These are phyloP conservation scores for Penicillium fimorum DNA, from an alignment of 495 filamentous ascomycete species.

Conservation along the genomic window DNA sequence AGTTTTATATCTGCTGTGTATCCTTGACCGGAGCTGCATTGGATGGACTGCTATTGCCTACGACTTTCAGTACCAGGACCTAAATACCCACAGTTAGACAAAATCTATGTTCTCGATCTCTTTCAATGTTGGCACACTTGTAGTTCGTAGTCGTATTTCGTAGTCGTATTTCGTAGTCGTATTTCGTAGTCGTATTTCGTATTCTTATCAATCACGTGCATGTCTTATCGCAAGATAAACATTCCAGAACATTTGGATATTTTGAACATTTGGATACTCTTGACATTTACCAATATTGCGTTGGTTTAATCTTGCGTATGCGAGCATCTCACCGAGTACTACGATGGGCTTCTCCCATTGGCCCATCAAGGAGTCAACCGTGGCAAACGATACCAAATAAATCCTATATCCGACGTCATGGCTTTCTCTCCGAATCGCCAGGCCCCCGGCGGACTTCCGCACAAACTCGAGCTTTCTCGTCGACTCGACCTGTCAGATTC, in stretches of 20 bases:
- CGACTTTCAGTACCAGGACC: background rate
- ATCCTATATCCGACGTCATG: conserved; percentile 15
- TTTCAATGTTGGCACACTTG: background rate
- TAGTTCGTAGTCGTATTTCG: no score
- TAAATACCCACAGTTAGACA: background rate
- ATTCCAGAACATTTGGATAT: background rate
- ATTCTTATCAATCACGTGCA: background rate
- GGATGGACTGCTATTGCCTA: background rate
- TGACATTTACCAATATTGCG: background rate
- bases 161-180: no score
- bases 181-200: background rate
- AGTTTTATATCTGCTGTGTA: background rate
- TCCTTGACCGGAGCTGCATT: background rate
- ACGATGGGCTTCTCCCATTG: conserved; percentile 30
- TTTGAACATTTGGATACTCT: background rate
- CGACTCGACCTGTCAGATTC: conserved; percentile 13
- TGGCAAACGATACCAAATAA: conserved; percentile 10
- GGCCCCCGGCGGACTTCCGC: background rate
- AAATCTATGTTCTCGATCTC: background rate
- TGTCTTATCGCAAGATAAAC: background rate
- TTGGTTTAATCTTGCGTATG: conserved; percentile 32
- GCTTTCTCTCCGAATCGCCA: conserved; percentile 6
- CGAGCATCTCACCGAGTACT: conserved; percentile 26
- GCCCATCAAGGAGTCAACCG: conserved; percentile 24
- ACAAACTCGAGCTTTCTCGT: conserved; percentile 28